Percentiles rank a stretch among this genome's conserved stretches.
Evolutionary conservation across 73 alveolate species (phyloP).

Genomic region (Paramecium biaurelia): DNA sequence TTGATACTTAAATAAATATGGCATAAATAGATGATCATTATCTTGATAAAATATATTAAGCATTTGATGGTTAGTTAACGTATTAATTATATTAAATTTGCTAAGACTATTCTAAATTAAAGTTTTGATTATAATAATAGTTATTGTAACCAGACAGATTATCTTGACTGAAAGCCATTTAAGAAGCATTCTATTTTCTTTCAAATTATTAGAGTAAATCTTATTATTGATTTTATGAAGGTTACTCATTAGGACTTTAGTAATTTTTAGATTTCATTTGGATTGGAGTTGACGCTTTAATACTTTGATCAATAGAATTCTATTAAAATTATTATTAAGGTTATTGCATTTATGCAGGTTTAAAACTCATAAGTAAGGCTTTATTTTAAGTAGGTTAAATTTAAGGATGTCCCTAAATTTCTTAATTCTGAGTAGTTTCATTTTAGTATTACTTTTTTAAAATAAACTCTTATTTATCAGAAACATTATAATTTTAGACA

Average conservation of each 20-base stretch:
- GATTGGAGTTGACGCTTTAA: neutral
- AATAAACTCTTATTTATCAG: neutral
- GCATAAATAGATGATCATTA: neutral
- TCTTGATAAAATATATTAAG: neutral
- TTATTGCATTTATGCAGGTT: neutral
- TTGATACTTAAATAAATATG: neutral
- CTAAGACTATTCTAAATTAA: neutral
- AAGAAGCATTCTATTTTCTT: neutral
- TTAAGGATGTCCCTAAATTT: neutral
- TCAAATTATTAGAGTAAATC: neutral
- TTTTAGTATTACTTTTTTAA: neutral
- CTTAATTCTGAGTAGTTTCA: neutral
- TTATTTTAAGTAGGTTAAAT: neutral
- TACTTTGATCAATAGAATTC: neutral
- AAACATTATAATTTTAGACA: neutral
- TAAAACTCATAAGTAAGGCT: neutral
- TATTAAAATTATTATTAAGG: neutral
- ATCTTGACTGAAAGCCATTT: neutral
- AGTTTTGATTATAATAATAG: neutral
- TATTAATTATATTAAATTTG: neutral
- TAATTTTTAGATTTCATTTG: neutral
- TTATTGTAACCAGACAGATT: neutral
- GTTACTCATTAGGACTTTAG: neutral
- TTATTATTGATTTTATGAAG: neutral
- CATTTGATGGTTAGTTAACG: neutral